Evolutionary conservation across 257 asterid genomes (phyloP).

Genomic region (Gynochthodes officinalis): DNA sequence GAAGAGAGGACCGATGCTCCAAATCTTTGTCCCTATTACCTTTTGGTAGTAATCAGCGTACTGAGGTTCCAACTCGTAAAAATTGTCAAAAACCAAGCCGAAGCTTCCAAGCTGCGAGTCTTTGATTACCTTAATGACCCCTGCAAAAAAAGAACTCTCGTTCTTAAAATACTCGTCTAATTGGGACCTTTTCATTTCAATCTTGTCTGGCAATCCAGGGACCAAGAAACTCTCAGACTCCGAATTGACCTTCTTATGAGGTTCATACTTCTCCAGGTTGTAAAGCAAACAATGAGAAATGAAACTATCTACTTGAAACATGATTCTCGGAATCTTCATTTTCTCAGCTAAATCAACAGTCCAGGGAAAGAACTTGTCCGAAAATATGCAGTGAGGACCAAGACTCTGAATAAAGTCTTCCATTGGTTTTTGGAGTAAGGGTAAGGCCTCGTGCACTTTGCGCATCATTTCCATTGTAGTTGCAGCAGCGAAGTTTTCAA

Average conservation of each 20-base stretch:
- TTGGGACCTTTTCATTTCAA: conserved; percentile 27
- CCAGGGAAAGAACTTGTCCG: conserved; percentile 34
- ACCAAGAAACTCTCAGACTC: conserved; percentile 27
- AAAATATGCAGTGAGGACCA: conserved; percentile 26
- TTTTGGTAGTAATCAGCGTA: conserved; percentile 22
- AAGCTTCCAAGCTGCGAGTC: conserved; percentile 24
- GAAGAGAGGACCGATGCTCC: conserved; percentile 31
- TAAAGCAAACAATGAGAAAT: conserved; percentile 20
- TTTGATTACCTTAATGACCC: not conserved
- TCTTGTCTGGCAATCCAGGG: conserved; percentile 26
- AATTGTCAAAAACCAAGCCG: conserved; percentile 18
- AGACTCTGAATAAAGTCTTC: conserved; percentile 5
- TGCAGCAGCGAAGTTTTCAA: conserved; percentile 16
- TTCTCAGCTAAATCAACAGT: conserved; percentile 26
- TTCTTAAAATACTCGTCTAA: conserved; percentile 11
- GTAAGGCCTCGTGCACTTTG: conserved; percentile 6
- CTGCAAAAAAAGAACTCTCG: not conserved
- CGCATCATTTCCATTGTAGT: conserved; percentile 14
- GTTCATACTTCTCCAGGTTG: conserved; percentile 17
- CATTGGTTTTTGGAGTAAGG: conserved; percentile 19
- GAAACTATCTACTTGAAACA: conserved; percentile 17
- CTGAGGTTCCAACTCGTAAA: conserved; percentile 26
- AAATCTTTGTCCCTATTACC: conserved; percentile 14
- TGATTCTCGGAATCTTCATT: conserved; percentile 29
- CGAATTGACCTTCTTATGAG: conserved; percentile 24